Conservation (phyloP, 768 basidiomycete genomes). For the Boletus fagicola region DNA sequence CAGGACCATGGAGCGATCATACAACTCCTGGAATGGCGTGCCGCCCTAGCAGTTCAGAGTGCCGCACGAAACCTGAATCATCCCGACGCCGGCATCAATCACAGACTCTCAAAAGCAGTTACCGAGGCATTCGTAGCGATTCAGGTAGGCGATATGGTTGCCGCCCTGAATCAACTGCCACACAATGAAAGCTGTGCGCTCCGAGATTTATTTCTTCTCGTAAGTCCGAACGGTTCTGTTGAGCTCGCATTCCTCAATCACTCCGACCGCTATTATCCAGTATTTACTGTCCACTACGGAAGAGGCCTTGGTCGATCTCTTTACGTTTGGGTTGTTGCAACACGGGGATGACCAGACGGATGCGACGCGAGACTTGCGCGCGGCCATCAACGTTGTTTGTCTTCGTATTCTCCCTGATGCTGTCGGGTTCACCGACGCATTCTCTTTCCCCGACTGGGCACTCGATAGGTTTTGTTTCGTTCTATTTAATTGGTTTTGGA, state of each 20-base stretch:
- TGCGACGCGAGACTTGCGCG: conserved; percentile 47
- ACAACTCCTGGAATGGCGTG: conserved; percentile 61
- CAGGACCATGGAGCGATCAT: conserved; percentile 40
- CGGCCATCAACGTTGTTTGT: conserved; percentile 49
- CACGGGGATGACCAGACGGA: conserved; percentile 32
- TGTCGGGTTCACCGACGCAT: conserved; percentile 69
- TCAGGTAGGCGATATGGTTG: conserved; percentile 51
- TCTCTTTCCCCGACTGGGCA: conserved; percentile 75
- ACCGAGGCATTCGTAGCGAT: conserved; percentile 67
- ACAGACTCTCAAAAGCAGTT: conserved; percentile 59
- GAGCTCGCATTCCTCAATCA: neutral
- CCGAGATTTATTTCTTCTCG: conserved; percentile 28
- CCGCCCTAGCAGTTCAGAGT: conserved; percentile 54
- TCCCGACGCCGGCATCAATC: conserved; percentile 53
- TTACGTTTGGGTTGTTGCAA: conserved; percentile 51
- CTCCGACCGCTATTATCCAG: conserved; percentile 33
- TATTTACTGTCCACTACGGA: conserved; percentile 61
- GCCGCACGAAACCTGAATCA: conserved; percentile 35
- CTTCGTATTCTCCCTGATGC: conserved; percentile 56
- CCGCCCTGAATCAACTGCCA: conserved; percentile 25
- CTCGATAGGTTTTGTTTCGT: conserved; percentile 50
- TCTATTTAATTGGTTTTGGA: neutral
- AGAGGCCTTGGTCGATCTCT: conserved; percentile 52
- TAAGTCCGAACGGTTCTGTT: conserved; percentile 9
- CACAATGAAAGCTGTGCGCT: conserved; percentile 21